Evolutionary conservation across 2,329 filamentous ascomycete species (phyloP).

Genomic region (Shiraia sp.): DNA sequence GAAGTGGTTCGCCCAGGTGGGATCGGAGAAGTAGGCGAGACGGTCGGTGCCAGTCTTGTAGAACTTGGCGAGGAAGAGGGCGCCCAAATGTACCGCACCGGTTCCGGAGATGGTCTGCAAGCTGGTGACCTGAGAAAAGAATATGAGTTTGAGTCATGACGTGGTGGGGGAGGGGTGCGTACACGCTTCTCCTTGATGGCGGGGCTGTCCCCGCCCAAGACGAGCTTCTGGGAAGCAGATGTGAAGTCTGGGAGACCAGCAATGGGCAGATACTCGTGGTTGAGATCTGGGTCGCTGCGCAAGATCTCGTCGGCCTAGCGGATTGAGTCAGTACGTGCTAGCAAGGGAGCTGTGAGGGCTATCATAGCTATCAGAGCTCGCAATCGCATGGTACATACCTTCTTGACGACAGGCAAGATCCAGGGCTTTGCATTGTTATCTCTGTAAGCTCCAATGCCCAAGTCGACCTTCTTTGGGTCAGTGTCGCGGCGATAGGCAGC

Average conservation of each 20-base stretch:
- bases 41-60: conserved; percentile 68
- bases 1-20: conserved; percentile 98
- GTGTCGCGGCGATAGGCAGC: conserved; percentile 82
- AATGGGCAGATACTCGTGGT: conserved; percentile 99
- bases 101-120: conserved; percentile 97
- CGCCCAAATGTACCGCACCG: conserved; percentile 90
- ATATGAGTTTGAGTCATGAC: conserved; percentile 33
- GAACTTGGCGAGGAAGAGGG: conserved; percentile 92
- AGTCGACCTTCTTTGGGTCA: conserved; percentile 80
- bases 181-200: conserved; percentile 83
- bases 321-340: conserved; percentile 18
- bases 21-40: conserved; percentile 87
- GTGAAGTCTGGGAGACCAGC: conserved; percentile 86
- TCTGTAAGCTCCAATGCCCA: conserved; percentile 94
- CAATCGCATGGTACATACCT: conserved; percentile 61
- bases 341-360: too few relatives aligned
- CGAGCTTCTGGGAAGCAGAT: conserved; percentile 85
- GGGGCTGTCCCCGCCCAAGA: conserved; percentile 77
- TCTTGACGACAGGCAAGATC: conserved; percentile 94
- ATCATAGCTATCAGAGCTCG: neutral
- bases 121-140: conserved; percentile 61
- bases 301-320: conserved; percentile 85
- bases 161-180: conserved; percentile 30
- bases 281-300: conserved; percentile 83
- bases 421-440: conserved; percentile 96